phyloP scores from a whole-genome alignment of 495 filamentous ascomycete genomes.

The Tuber aestivum region DNA sequence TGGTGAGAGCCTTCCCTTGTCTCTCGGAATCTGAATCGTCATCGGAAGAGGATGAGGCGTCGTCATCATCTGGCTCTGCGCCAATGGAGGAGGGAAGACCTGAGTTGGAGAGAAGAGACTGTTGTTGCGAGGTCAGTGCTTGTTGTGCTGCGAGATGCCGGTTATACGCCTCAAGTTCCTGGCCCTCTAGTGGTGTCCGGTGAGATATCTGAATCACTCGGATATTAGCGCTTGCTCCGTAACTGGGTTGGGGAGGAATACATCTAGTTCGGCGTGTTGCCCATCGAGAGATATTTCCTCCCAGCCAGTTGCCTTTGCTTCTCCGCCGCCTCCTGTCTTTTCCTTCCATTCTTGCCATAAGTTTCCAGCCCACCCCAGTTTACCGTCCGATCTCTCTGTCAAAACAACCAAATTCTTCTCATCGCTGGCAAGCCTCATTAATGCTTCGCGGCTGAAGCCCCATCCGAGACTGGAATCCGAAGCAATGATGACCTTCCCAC shows the following conservation, averaged over 20 bases:
- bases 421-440: conserved; percentile 67
- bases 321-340: conserved; percentile 8
- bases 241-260: conserved; percentile 2
- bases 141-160: conserved; percentile 75
- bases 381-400: conserved; percentile 54
- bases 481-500: conserved; percentile 75
- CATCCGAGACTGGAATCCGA: conserved; percentile 86
- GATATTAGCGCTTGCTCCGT: conserved; percentile 8
- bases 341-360: conserved; percentile 40
- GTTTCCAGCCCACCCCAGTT: conserved; percentile 29
- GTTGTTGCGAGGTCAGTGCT: conserved; percentile 32
- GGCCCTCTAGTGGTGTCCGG: conserved; percentile 60
- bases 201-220: conserved; percentile 27
- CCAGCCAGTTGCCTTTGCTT: conserved; percentile 29
- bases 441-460: conserved; percentile 86
- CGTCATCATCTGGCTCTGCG: conserved; percentile 66
- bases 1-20: conserved; percentile 73
- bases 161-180: conserved; percentile 74
- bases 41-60: conserved; percentile 71
- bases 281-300: conserved; percentile 30
- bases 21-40: conserved; percentile 84
- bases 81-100: conserved; percentile 25
- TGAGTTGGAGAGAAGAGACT: conserved; percentile 29
- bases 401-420: conserved; percentile 75
- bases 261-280: conserved; percentile 23